Percentiles rank a stretch among this genome's conserved stretches.
Evolutionary conservation across 495 filamentous ascomycete genomes (phyloP).

Genomic region (Recurvomyces mirabilis): DNA sequence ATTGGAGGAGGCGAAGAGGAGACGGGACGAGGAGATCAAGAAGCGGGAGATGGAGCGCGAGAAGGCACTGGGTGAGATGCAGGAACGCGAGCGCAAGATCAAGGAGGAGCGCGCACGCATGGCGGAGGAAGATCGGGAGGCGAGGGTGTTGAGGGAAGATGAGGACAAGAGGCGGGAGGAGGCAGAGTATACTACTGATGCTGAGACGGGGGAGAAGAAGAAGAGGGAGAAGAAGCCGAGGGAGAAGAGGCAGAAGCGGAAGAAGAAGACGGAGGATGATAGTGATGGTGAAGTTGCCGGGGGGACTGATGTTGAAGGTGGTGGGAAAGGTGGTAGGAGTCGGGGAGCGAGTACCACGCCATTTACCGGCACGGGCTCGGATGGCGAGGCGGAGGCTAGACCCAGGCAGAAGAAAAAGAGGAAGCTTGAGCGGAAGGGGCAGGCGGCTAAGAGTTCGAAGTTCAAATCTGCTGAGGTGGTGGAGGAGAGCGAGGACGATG

Average conservation of each 20-base stretch:
- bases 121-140: constrained; percentile 58
- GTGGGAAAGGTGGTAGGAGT: constrained; percentile 15
- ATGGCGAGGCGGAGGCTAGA: constrained; percentile 16
- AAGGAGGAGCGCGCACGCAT: constrained; percentile 72
- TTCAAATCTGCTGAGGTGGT: constrained; percentile 32
- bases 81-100: constrained; percentile 63
- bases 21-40: constrained; percentile 63
- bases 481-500: constrained; percentile 29
- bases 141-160: constrained; percentile 57
- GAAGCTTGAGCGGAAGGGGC: constrained; percentile 27
- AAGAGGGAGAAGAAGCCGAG: constrained; percentile 58
- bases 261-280: constrained; percentile 56
- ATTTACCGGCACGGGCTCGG: constrained; percentile 10
- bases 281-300: constrained; percentile 38
- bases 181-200: constrained; percentile 62
- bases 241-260: constrained; percentile 35
- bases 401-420: constrained; percentile 30
- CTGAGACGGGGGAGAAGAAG: constrained; percentile 63
- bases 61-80: constrained; percentile 51
- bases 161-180: constrained; percentile 59
- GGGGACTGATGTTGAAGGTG: constrained; percentile 16
- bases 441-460: constrained; percentile 19
- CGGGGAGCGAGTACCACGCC: constrained; percentile 19
- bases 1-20: constrained; percentile 59
- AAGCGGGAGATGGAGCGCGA: constrained; percentile 61